Base-by-base conservation (phyloP, 345 rosid species). In the Lepidium africanum region DNA sequence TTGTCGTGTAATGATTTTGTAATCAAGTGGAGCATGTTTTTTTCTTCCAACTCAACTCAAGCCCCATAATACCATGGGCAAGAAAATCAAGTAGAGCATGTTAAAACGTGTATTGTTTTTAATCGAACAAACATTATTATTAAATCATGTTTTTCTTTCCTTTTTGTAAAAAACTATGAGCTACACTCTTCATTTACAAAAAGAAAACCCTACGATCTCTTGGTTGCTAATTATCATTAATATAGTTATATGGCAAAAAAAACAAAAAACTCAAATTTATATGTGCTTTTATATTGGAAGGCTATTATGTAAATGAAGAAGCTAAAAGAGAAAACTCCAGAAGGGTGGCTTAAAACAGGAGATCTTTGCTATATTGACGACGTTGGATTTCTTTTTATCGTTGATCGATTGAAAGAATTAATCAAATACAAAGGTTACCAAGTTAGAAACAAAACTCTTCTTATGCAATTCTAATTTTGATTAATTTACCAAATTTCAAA, bases 271-370 rank as follows among this genome's bases (percentile, higher is more conserved):
- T 4, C 13, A 17, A 6, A 12, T 23, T 2, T 50, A 2, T 25
- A 3, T 6, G 25, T 25, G 0, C 1, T 5, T 50, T 47, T 47
- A 12, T 32, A 27, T 53, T 32, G 4, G 2, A 72, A 89, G 96
- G 96, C 52, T 92, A 92, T 68, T 90, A 86, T 19, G 63, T 77
- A 46, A 86, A 89, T 49, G 53, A 72, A 19, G 92, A 87, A 70
- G 93, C 97, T 4, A 91, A 90, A 21, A 57, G 80, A n/a, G 78
- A 86, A 3, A 15, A 83, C 82, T 75, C 69, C 82, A 1, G 86
- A 85, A 33, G 98, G 96, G 65, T 92, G 98, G 96, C 69, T 92
- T 17, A 90, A 82, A 75, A 92, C 98, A 1, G 96, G 98, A 30
- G 96, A 90, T 73, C 76, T 92, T 10, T 87, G 96, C 76, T 87